Percentiles rank a stretch among this genome's conserved stretches.
Conservation (phyloP, 371 early-diverging fungal genomes). For the Capniomyces stellatus region DNA sequence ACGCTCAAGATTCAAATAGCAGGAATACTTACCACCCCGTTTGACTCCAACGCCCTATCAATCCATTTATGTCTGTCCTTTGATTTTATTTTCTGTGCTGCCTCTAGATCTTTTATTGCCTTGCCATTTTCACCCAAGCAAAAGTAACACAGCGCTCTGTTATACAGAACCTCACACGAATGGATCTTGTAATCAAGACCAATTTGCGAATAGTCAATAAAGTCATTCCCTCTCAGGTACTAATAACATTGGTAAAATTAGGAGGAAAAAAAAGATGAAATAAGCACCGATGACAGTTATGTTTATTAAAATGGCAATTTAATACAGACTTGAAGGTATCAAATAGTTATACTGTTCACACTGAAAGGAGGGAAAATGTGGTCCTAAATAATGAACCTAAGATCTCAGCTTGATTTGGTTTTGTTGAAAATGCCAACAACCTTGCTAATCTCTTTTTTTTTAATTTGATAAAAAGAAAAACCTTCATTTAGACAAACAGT, state of each 20-base stretch:
- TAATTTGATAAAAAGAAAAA: too few species aligned
- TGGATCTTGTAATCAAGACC: constrained; percentile 75
- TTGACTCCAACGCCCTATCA: constrained; percentile 46
- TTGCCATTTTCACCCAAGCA: constrained; percentile 51
- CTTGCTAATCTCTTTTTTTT: too few species aligned
- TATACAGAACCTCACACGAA: constrained; percentile 74
- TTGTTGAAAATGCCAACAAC: too few species aligned
- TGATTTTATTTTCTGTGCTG: constrained; percentile 38
- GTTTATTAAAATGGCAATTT: background rate
- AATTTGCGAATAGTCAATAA: constrained; percentile 87
- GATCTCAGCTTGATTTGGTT: too few species aligned
- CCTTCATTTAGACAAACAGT: constrained; percentile 16
- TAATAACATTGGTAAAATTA: constrained; percentile 12
- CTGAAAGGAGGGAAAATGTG: too few species aligned
- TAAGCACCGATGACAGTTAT: too few species aligned
- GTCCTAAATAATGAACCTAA: too few species aligned
- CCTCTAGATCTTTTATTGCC: constrained; percentile 55
- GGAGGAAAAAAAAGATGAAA: too few species aligned
- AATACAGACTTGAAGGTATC: too few species aligned
- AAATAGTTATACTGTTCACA: too few species aligned
- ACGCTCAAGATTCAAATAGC: too few species aligned
- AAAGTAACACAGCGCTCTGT: constrained; percentile 68
- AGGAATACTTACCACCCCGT: constrained; percentile 27
- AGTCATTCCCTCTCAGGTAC: constrained; percentile 70
- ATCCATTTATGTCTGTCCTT: constrained; percentile 55